These are phyloP conservation scores for Nemania serpens DNA, from an alignment of 2,329 filamentous ascomycete genomes.

Conservation along the genomic window DNA sequence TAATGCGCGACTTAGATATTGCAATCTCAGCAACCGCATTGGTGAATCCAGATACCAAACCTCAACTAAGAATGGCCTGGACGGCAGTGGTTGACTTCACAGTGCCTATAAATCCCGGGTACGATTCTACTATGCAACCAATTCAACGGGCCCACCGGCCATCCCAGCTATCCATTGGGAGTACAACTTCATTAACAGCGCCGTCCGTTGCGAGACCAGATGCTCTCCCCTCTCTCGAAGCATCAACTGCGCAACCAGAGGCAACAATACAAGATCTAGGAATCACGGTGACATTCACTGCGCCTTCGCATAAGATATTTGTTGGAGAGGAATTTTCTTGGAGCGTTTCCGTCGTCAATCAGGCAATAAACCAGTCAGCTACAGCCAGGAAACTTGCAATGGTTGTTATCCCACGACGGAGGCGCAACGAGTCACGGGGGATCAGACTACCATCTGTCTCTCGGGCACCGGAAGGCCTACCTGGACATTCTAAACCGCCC, in stretches of 20 bases:
- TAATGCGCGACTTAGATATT: constrained; percentile 60
- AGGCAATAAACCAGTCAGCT: constrained; percentile 50
- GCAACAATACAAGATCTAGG: constrained; percentile 64
- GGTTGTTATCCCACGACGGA: constrained; percentile 67
- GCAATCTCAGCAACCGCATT: constrained; percentile 64
- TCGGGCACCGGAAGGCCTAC: constrained; percentile 38
- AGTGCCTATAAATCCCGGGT: constrained; percentile 65
- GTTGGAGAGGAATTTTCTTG: constrained; percentile 72
- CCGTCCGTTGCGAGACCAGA: constrained; percentile 64
- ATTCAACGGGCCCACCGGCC: constrained; percentile 66
- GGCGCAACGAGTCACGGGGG: constrained; percentile 60
- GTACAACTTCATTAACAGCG: constrained; percentile 59
- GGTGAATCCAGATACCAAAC: constrained; percentile 57
- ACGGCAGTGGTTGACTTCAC: constrained; percentile 72
- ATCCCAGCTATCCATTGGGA: constrained; percentile 66
- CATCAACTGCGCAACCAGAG: constrained; percentile 53
- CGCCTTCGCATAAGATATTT: constrained; percentile 57
- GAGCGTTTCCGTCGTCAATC: constrained; percentile 77
- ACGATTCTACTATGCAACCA: constrained; percentile 59
- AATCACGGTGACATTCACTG: constrained; percentile 75
- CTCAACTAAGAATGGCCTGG: constrained; percentile 69
- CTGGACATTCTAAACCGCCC: constrained; percentile 24
- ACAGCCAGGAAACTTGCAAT: constrained; percentile 70
- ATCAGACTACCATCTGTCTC: constrained; percentile 59
- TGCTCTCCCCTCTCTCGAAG: constrained; percentile 62